phyloP scores from a whole-genome alignment of 2,329 filamentous ascomycete species.

The Magnaporthiopsis rhizophila region DNA sequence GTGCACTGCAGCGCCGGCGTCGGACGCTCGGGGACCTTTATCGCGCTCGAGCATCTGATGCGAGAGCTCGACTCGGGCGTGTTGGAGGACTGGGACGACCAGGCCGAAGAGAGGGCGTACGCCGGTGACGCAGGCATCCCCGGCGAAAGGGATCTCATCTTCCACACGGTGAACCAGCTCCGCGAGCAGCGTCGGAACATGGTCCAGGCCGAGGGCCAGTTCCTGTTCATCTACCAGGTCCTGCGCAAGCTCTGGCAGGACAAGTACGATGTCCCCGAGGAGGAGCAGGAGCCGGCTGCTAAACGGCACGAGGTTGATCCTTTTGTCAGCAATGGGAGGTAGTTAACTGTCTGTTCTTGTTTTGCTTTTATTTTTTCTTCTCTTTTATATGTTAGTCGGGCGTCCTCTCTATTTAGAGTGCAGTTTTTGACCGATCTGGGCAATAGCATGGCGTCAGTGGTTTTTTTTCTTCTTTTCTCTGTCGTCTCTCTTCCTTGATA shows the following conservation, averaged over 20 bases:
- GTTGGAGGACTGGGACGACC: conserved; percentile 40
- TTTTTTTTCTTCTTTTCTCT: background rate
- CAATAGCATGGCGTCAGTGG: background rate
- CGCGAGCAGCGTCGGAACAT: conserved; percentile 87
- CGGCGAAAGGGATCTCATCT: conserved; percentile 36
- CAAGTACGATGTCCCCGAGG: conserved; percentile 39
- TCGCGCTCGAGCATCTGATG: conserved; percentile 87
- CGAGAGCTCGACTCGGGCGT: conserved; percentile 71
- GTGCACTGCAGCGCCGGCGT: conserved; percentile 88
- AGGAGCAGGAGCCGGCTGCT: conserved; percentile 35
- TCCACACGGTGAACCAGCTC: conserved; percentile 69
- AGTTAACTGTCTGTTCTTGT: conserved; percentile 2
- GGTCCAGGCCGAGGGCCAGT: conserved; percentile 86
- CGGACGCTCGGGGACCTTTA: conserved; percentile 89
- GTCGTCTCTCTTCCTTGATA: background rate
- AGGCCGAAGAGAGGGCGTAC: conserved; percentile 27
- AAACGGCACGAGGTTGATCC: conserved; percentile 47
- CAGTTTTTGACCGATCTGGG: no score
- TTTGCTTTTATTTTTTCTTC: background rate
- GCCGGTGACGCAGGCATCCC: conserved; percentile 17
- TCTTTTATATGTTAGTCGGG: background rate
- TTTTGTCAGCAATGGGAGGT: conserved; percentile 23
- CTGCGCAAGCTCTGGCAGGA: conserved; percentile 67
- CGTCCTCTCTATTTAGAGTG: background rate
- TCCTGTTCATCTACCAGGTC: conserved; percentile 81